Evolutionary conservation across 805 yeast genomes (phyloP).

Genomic region (Wickerhamomyces mucosus): DNA sequence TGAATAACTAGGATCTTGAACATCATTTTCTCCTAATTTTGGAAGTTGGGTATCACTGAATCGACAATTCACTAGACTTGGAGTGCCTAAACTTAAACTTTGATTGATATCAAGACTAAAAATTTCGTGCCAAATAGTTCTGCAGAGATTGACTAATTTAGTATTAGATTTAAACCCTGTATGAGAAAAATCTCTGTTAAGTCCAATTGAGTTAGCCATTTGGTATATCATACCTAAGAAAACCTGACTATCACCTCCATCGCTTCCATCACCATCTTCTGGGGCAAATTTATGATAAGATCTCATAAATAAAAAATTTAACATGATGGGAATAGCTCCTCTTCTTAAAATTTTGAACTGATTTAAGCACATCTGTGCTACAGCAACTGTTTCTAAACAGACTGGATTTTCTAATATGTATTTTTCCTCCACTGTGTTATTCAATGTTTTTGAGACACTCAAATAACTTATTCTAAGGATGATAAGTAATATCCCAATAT

Average conservation of each 20-base stretch:
- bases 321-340: constrained; percentile 42
- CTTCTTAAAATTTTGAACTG: constrained; percentile 42
- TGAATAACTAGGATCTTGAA: constrained; percentile 9
- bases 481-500: constrained; percentile 14
- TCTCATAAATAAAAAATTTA: constrained; percentile 42
- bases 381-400: constrained; percentile 32
- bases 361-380: constrained; percentile 45
- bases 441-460: constrained; percentile 11
- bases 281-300: constrained; percentile 41
- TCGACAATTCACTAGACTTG: constrained; percentile 28
- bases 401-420: constrained; percentile 38
- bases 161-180: constrained; percentile 14
- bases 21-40: constrained; percentile 18
- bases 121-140: constrained; percentile 51
- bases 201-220: constrained; percentile 48
- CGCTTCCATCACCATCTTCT: constrained; percentile 49
- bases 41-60: constrained; percentile 48
- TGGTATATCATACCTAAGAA: constrained; percentile 41
- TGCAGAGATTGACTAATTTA: constrained; percentile 34
- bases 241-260: constrained; percentile 41
- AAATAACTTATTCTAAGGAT: constrained; percentile 16
- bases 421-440: constrained; percentile 15
- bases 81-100: constrained; percentile 38
- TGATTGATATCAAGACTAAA: constrained; percentile 36
- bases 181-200: constrained; percentile 47